Conservation (phyloP, 176 grass and related monocot genomes). For the Aegilops bicornis region DNA sequence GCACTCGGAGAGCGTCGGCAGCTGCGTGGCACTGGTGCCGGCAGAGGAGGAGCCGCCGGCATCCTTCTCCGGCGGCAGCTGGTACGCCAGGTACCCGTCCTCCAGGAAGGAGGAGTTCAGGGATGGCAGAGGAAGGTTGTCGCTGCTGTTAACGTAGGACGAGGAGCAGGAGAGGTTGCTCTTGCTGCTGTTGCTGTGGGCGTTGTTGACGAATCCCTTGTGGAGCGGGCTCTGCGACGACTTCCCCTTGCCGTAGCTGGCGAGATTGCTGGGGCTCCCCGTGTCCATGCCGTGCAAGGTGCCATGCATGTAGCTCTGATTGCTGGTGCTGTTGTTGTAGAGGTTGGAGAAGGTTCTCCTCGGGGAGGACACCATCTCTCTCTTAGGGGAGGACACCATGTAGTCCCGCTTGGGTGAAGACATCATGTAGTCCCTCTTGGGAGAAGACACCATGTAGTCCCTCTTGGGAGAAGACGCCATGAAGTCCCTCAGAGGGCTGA, state of each 20-base stretch:
- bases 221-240: slow-evolving; percentile 51
- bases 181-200: slow-evolving; percentile 20
- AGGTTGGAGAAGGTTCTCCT: slow-evolving; percentile 42
- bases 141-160: slow-evolving; percentile 38
- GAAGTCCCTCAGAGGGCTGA: slow-evolving; percentile 54
- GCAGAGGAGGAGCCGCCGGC: not conserved
- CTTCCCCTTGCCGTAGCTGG: slow-evolving; percentile 40
- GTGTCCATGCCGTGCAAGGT: slow-evolving; percentile 4
- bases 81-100: slow-evolving; percentile 37
- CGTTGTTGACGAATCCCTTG: slow-evolving; percentile 46
- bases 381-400: slow-evolving; percentile 54
- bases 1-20: slow-evolving; percentile 71
- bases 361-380: slow-evolving; percentile 41
- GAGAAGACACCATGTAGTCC: slow-evolving; percentile 58
- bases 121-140: slow-evolving; percentile 40
- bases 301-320: slow-evolving; percentile 36
- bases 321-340: slow-evolving; percentile 7
- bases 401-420: slow-evolving; percentile 52
- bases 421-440: slow-evolving; percentile 49
- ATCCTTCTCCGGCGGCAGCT: slow-evolving; percentile 2
- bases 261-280: not conserved
- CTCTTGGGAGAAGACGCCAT: slow-evolving; percentile 53
- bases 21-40: not conserved
- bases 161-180: slow-evolving; percentile 42
- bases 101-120: slow-evolving; percentile 53